These are phyloP conservation scores for Neurospora pannonica DNA, from an alignment of 495 filamentous ascomycete species.

Conservation along the genomic window DNA sequence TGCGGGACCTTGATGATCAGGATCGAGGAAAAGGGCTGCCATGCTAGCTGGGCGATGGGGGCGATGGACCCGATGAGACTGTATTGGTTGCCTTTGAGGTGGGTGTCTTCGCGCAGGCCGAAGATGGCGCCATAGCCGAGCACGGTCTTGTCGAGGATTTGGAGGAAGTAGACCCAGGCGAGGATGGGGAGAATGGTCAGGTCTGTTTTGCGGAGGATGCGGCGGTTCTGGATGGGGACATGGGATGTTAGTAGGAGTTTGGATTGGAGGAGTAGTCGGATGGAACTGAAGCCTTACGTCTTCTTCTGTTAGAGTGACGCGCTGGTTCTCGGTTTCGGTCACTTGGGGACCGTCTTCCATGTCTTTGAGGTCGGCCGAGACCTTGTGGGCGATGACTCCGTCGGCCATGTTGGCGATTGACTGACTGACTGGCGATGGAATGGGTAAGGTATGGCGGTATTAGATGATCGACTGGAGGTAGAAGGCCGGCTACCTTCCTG, in stretches of 20 bases:
- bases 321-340: neutral
- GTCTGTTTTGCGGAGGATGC: constrained; percentile 55
- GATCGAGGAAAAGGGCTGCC: constrained; percentile 56
- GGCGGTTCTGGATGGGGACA: constrained; percentile 28
- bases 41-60: constrained; percentile 54
- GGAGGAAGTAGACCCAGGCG: constrained; percentile 55
- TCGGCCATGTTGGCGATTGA: neutral
- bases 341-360: neutral
- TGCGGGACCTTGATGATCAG: constrained; percentile 59
- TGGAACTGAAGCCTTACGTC: constrained; percentile 5
- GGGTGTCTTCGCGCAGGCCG: constrained; percentile 45
- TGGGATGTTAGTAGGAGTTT: neutral
- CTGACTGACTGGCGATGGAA: neutral
- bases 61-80: constrained; percentile 52
- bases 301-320: constrained; percentile 6
- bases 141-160: constrained; percentile 56
- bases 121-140: constrained; percentile 56
- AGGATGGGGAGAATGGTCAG: constrained; percentile 47
- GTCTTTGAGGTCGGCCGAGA: neutral
- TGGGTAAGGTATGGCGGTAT: neutral
- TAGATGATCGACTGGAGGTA: neutral
- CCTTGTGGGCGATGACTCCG: neutral
- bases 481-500: neutral
- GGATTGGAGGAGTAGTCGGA: too few species aligned
- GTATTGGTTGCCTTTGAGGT: constrained; percentile 50